phyloP scores from a whole-genome alignment of 768 basidiomycete genomes.

The Wakefieldia striispora region DNA sequence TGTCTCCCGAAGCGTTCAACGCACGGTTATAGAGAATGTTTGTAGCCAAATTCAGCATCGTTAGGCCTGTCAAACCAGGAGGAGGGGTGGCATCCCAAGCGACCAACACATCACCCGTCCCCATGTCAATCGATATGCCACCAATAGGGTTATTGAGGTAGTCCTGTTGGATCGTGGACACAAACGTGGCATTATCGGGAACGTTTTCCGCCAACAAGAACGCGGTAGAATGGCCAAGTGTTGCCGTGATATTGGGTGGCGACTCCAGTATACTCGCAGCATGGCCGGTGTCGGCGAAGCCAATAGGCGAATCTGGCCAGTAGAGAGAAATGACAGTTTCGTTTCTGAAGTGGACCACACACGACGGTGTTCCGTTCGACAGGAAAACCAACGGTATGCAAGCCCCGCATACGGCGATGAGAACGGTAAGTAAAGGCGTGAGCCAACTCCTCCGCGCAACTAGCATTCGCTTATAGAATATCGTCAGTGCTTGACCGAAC shows the following conservation, averaged over 20 bases:
- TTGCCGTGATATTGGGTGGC: constrained; percentile 50
- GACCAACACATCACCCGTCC: constrained; percentile 50
- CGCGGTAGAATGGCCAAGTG: constrained; percentile 43
- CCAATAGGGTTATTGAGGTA: constrained; percentile 60
- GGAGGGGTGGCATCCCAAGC: constrained; percentile 70
- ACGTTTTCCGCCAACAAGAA: constrained; percentile 40
- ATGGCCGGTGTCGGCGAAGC: constrained; percentile 28
- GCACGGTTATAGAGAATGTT: constrained; percentile 68
- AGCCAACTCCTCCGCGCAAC: constrained; percentile 70
- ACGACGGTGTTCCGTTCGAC: constrained; percentile 47
- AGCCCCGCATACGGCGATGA: constrained; percentile 58
- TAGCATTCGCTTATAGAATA: constrained; percentile 68
- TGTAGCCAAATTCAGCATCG: constrained; percentile 64
- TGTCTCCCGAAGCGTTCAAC: constrained; percentile 48
- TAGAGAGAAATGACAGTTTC: constrained; percentile 48
- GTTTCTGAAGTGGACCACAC: constrained; percentile 39
- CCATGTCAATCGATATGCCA: constrained; percentile 60
- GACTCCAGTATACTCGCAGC: constrained; percentile 44
- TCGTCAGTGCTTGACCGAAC: constrained; percentile 64
- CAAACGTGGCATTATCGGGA: constrained; percentile 59
- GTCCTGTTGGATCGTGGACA: constrained; percentile 47
- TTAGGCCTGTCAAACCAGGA: constrained; percentile 55
- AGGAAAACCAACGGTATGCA: constrained; percentile 71
- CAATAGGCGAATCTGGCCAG: constrained; percentile 48
- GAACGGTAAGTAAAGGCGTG: constrained; percentile 51